A percentile compares a stretch with the other conserved stretches of the same genome.
Evolutionary conservation across 306 rosid genomes (phyloP).

Genomic region (Medicago arabica): DNA sequence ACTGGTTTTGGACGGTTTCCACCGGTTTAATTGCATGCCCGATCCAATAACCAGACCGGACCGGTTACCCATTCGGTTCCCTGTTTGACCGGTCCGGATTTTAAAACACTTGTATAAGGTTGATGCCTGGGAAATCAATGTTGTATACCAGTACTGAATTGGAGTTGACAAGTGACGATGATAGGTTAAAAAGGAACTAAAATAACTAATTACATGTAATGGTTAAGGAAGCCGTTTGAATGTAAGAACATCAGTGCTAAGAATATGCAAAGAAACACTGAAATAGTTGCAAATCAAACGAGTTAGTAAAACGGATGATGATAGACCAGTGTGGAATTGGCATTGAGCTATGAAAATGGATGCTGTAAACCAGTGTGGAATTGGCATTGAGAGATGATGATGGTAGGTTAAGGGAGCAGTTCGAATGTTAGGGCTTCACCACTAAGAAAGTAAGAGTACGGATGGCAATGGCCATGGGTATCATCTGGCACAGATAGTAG

Average conservation of each 20-base stretch:
- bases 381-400: slow-evolving; percentile 1
- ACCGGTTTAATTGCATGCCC: too few relatives aligned
- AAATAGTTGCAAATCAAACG: background rate
- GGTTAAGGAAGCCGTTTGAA: background rate
- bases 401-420: background rate
- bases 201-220: background rate
- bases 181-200: background rate
- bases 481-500: too few relatives aligned
- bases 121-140: slow-evolving; percentile 12
- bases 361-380: background rate
- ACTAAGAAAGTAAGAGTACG: background rate
- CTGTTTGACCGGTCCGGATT: too few relatives aligned
- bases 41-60: too few relatives aligned
- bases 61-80: too few relatives aligned
- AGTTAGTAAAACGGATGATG: slow-evolving; percentile 2
- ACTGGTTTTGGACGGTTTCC: too few relatives aligned
- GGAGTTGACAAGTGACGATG: slow-evolving; percentile 17
- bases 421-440: background rate
- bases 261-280: slow-evolving; percentile 10
- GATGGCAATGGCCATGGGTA: too few relatives aligned
- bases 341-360: slow-evolving; percentile 1
- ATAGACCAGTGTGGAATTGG: slow-evolving; percentile 5
- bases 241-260: slow-evolving; percentile 1
- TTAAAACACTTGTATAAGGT: background rate
- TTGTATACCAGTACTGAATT: slow-evolving; percentile 15